phyloP scores from a whole-genome alignment of 768 basidiomycete genomes.

The Brasilioporus rufonigricans region DNA sequence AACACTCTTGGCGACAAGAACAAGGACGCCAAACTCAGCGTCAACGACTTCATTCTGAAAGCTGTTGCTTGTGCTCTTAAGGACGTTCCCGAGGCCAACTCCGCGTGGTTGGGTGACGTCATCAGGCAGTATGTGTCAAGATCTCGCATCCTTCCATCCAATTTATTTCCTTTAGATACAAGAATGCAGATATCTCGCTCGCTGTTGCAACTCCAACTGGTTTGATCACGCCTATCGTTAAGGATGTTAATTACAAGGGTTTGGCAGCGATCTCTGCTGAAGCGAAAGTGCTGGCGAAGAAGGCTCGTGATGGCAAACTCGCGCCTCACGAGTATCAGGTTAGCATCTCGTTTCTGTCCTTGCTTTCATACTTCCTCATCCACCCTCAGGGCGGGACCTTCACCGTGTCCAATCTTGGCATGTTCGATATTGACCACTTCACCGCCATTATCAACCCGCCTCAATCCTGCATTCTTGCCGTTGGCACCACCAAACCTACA shows the following conservation, averaged over 20 bases:
- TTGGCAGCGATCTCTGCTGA: slow-evolving; percentile 90
- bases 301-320: slow-evolving; percentile 95
- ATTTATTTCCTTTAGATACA: slow-evolving; percentile 56
- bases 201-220: slow-evolving; percentile 96
- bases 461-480: slow-evolving; percentile 96
- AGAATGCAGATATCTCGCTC: slow-evolving; percentile 95
- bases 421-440: slow-evolving; percentile 94
- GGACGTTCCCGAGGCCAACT: slow-evolving; percentile 97
- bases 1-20: slow-evolving; percentile 81
- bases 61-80: slow-evolving; percentile 86
- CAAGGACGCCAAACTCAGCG: slow-evolving; percentile 89
- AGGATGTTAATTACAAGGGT: slow-evolving; percentile 90
- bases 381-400: slow-evolving; percentile 83
- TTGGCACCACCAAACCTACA: slow-evolving; percentile 84
- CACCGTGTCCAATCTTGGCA: slow-evolving; percentile 98
- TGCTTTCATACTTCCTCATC: background rate
- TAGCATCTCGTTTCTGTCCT: slow-evolving; percentile 6
- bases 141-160: background rate
- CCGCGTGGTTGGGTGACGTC: slow-evolving; percentile 94
- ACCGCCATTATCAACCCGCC: slow-evolving; percentile 99
- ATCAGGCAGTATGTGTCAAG: slow-evolving; percentile 78
- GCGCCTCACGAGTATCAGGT: slow-evolving; percentile 96
- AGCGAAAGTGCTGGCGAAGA: slow-evolving; percentile 89
- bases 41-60: slow-evolving; percentile 98
- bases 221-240: slow-evolving; percentile 96